Evolutionary conservation across 208 protist species (phyloP).

Genomic region (Trypanosoma lewisi): DNA sequence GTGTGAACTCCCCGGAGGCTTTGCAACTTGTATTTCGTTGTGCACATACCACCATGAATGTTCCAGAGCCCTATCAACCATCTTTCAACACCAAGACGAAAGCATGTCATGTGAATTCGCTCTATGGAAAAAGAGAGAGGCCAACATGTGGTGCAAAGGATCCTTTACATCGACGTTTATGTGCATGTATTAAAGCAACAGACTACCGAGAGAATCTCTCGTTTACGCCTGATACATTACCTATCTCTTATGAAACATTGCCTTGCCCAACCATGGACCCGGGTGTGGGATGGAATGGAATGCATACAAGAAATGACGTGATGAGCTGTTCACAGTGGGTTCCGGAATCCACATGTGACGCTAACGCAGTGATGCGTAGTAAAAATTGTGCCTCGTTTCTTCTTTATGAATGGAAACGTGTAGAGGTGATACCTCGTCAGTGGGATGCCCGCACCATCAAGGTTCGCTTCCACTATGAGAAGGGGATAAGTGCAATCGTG

Average conservation of each 20-base stretch:
- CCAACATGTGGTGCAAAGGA: constrained; percentile 15
- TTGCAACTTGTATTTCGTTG: constrained; percentile 13
- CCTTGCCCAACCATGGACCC: too few relatives aligned
- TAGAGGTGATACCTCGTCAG: constrained; percentile 5
- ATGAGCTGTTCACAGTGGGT: neutral
- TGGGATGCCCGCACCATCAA: constrained; percentile 19
- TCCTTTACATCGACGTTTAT: constrained; percentile 7
- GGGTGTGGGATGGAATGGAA: neutral
- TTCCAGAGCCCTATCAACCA: constrained; percentile 9
- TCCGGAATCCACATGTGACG: neutral
- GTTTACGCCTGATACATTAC: neutral
- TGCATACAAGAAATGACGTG: neutral
- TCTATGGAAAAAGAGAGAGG: constrained; percentile 15
- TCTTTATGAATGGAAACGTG: constrained; percentile 1
- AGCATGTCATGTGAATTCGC: constrained; percentile 17
- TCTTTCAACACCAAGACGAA: constrained; percentile 5
- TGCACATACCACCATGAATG: neutral
- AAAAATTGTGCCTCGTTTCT: constrained; percentile 1
- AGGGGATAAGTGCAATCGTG: constrained; percentile 1
- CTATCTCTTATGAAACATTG: neutral
- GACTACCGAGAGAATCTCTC: neutral
- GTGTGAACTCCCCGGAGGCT: constrained; percentile 5
- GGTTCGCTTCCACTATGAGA: constrained; percentile 9
- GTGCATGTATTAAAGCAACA: constrained; percentile 5
- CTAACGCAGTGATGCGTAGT: neutral